phyloP scores from a whole-genome alignment of 2,329 filamentous ascomycete genomes.

The Pyrenophora seminiperda region DNA sequence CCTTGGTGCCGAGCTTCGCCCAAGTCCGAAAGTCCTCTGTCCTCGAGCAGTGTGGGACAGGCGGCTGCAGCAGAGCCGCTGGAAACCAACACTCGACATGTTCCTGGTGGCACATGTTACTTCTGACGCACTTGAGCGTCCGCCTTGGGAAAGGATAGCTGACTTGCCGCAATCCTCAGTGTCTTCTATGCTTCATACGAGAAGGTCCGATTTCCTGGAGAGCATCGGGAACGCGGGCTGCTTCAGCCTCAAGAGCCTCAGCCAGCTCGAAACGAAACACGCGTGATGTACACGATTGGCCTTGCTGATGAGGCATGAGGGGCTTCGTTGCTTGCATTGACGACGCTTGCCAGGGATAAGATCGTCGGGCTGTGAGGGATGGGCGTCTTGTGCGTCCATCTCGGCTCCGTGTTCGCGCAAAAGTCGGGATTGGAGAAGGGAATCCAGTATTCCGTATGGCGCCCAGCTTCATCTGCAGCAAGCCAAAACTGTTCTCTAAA shows the following conservation, averaged over 20 bases:
- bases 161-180: slow-evolving; percentile 1
- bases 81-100: slow-evolving; percentile 5
- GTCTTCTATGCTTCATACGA: slow-evolving; percentile 6
- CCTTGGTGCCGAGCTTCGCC: not conserved
- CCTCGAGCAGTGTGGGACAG: slow-evolving; percentile 14
- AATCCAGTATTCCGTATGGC: too few relatives aligned
- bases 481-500: not conserved
- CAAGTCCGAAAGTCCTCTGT: not conserved
- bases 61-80: slow-evolving; percentile 25
- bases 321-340: slow-evolving; percentile 7
- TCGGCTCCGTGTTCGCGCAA: not conserved
- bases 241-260: slow-evolving; percentile 18
- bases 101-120: slow-evolving; percentile 32
- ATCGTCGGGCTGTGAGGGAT: not conserved
- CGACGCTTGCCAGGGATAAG: slow-evolving; percentile 1
- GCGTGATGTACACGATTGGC: slow-evolving; percentile 12
- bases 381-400: not conserved
- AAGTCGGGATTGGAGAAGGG: not conserved
- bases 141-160: slow-evolving; percentile 3
- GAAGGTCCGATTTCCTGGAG: slow-evolving; percentile 3
- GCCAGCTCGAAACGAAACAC: slow-evolving; percentile 23
- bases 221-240: slow-evolving; percentile 18
- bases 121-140: slow-evolving; percentile 33
- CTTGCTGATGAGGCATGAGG: not conserved
- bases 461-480: too few relatives aligned